Conservation (phyloP, 345 rosid species). For the Pugionium dolabratum region DNA sequence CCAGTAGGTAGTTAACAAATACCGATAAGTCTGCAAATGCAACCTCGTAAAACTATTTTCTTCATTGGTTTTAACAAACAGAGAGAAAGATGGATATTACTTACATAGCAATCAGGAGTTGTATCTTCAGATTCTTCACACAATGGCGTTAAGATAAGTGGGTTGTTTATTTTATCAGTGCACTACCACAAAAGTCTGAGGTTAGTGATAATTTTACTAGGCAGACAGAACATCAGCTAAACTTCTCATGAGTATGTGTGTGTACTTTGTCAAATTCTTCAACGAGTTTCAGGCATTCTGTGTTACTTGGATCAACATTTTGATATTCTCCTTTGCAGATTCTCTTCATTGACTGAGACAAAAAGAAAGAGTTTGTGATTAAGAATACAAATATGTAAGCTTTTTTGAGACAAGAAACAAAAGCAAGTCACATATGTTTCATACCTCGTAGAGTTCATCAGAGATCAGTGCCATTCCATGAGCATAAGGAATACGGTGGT, state of each 20-base stretch:
- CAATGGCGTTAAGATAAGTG: neutral
- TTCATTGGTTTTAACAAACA: conserved; percentile 6
- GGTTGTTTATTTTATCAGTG: conserved; percentile 1
- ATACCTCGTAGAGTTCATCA: conserved; percentile 57
- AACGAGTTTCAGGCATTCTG: conserved; percentile 30
- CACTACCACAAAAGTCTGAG: conserved; percentile 4
- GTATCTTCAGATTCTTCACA: conserved; percentile 41
- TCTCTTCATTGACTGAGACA: conserved; percentile 27
- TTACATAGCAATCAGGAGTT: conserved; percentile 32
- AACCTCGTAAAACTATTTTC: conserved; percentile 22
- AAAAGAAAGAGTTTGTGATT: neutral
- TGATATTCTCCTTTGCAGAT: conserved; percentile 29
- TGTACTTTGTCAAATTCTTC: conserved; percentile 24
- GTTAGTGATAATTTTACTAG: conserved; percentile 1
- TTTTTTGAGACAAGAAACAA: neutral
- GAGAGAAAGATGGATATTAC: conserved; percentile 24
- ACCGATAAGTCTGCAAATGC: conserved; percentile 26
- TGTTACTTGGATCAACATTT: conserved; percentile 29
- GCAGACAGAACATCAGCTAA: conserved; percentile 1
- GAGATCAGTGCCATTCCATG: conserved; percentile 60
- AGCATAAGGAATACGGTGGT: conserved; percentile 48
- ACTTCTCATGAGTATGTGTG: conserved; percentile 39
- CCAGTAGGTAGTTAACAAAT: conserved; percentile 26
- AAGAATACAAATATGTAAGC: too few species aligned
- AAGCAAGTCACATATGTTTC: neutral